These are phyloP conservation scores for Leccinum subgranulosum DNA, from an alignment of 768 basidiomycete species.

Conservation along the genomic window DNA sequence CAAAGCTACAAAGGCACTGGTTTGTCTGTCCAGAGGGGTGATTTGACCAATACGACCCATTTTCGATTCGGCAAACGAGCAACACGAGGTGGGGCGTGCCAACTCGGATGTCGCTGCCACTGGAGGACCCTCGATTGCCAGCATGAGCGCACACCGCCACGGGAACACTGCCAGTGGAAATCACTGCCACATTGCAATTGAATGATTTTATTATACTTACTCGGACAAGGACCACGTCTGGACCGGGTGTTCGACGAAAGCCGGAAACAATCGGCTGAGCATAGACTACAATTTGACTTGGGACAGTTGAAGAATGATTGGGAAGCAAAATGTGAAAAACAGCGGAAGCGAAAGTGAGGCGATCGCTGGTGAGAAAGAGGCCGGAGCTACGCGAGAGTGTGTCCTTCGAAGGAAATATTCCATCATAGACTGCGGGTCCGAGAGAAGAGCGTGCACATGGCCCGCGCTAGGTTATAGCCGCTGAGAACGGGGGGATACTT, in stretches of 20 bases:
- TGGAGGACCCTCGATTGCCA: background rate
- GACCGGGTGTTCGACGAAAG: background rate
- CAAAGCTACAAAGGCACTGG: background rate
- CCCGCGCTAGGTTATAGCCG: background rate
- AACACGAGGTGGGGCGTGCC: background rate
- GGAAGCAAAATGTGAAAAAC: background rate
- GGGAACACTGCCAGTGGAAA: conserved; percentile 3
- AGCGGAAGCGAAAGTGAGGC: conserved; percentile 19
- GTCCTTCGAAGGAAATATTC: conserved; percentile 16
- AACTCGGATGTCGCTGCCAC: background rate
- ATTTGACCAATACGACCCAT: background rate
- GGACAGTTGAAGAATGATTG: conserved; percentile 16
- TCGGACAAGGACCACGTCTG: background rate
- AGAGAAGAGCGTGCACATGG: conserved; percentile 7
- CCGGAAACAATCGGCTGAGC: background rate
- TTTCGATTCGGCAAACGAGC: background rate
- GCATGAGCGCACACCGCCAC: conserved; percentile 5
- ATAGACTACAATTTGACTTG: conserved; percentile 1
- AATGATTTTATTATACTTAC: background rate
- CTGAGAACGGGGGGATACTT: background rate
- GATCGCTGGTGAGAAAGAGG: conserved; percentile 4
- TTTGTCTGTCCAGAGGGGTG: background rate
- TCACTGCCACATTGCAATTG: conserved; percentile 6
- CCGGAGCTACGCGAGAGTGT: background rate
- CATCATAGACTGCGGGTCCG: conserved; percentile 23